These are phyloP conservation scores for Plasmopara viticola DNA, from an alignment of 352 stramenopile species.

Conservation along the genomic window DNA sequence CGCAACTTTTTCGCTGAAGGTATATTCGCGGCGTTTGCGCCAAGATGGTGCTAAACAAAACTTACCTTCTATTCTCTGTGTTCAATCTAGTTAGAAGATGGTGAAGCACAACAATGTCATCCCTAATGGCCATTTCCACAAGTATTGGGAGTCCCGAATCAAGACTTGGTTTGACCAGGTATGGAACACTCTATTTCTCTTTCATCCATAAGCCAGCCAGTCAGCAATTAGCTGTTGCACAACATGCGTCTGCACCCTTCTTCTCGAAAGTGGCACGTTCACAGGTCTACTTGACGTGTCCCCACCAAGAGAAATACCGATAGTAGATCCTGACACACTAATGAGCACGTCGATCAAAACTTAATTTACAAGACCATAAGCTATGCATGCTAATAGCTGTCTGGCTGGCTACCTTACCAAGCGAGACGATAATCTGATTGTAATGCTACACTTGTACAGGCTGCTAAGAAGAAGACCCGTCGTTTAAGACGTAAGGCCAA, in stretches of 20 bases:
- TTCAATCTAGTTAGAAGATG: slow-evolving; percentile 75
- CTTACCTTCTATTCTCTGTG: slow-evolving; percentile 4
- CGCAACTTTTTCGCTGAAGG: slow-evolving; percentile 80
- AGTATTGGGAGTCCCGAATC: slow-evolving; percentile 97
- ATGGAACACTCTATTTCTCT: slow-evolving; percentile 17
- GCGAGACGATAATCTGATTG: slow-evolving; percentile 9
- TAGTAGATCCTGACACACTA: not conserved
- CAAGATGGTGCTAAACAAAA: not conserved
- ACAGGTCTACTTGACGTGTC: not conserved
- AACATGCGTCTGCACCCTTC: not conserved
- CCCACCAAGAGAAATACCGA: not conserved
- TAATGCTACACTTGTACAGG: slow-evolving; percentile 72
- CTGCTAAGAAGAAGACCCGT: slow-evolving; percentile 97
- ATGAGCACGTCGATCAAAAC: not conserved
- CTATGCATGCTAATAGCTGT: slow-evolving; percentile 1
- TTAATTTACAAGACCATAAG: too few species aligned
- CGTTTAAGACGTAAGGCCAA: slow-evolving; percentile 93
- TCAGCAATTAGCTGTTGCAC: not conserved
- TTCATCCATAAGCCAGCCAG: slow-evolving; percentile 6
- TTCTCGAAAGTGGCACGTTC: not conserved
- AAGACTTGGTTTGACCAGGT: slow-evolving; percentile 96
- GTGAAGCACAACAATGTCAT: slow-evolving; percentile 99
- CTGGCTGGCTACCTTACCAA: slow-evolving; percentile 4
- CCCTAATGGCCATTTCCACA: slow-evolving; percentile 99
- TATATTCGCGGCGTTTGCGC: slow-evolving; percentile 21